A percentile compares a stretch with the other conserved stretches of the same genome.
phyloP scores from a whole-genome alignment of 2,329 filamentous ascomycete genomes.

The Coleophoma crateriformis region DNA sequence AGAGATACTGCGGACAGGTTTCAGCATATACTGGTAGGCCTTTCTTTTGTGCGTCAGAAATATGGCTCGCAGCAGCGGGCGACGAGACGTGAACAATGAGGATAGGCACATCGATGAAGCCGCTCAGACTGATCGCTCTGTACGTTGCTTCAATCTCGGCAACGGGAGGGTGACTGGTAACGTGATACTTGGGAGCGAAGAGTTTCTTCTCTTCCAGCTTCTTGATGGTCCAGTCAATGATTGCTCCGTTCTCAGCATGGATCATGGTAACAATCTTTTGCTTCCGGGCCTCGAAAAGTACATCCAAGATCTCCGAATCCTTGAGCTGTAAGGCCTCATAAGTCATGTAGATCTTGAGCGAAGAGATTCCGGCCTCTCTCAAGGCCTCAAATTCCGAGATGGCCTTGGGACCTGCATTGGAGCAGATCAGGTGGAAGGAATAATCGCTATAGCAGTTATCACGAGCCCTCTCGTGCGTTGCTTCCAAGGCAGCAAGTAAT shows the following conservation, averaged over 20 bases:
- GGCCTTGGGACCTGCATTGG: constrained; percentile 29
- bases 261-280: constrained; percentile 48
- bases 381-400: constrained; percentile 26
- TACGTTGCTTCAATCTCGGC: constrained; percentile 48
- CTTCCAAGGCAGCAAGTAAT: constrained; percentile 34
- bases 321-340: constrained; percentile 34
- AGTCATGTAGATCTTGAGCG: constrained; percentile 39
- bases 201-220: constrained; percentile 42
- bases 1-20: constrained; percentile 51
- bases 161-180: constrained; percentile 40
- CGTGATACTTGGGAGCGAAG: constrained; percentile 45
- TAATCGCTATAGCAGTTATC: constrained; percentile 43
- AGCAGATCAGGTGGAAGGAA: constrained; percentile 40
- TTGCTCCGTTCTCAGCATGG: constrained; percentile 47
- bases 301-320: constrained; percentile 34
- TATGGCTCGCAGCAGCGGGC: constrained; percentile 37
- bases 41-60: constrained; percentile 39
- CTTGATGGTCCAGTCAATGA: constrained; percentile 47
- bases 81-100: constrained; percentile 48
- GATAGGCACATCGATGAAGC: constrained; percentile 45
- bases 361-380: constrained; percentile 32
- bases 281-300: constrained; percentile 34
- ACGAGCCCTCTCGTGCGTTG: constrained; percentile 34
- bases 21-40: constrained; percentile 46
- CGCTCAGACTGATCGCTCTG: constrained; percentile 42